Percentiles rank a stretch among this genome's conserved stretches.
These are phyloP conservation scores for Crepidotus variabilis DNA, from an alignment of 768 basidiomycete species.

Conservation along the genomic window DNA sequence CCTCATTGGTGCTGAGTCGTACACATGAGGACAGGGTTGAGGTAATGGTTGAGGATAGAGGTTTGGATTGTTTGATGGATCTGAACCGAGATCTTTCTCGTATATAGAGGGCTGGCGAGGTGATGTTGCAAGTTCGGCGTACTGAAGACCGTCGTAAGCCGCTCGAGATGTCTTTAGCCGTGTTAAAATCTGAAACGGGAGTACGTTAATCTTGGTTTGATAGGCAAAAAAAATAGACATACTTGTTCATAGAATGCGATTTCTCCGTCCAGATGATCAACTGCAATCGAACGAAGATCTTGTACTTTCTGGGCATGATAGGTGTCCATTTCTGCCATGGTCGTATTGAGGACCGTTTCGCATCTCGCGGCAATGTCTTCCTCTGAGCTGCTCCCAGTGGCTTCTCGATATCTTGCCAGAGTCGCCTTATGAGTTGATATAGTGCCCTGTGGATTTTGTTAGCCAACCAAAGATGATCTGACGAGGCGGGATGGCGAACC, in stretches of 20 bases:
- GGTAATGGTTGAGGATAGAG: conserved; percentile 45
- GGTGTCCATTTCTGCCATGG: conserved; percentile 84
- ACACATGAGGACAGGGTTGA: conserved; percentile 79
- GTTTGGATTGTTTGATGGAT: conserved; percentile 34
- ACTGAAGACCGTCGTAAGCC: conserved; percentile 46
- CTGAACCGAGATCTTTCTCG: conserved; percentile 56
- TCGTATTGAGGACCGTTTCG: conserved; percentile 85
- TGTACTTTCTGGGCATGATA: conserved; percentile 73
- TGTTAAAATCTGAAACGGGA: conserved; percentile 43
- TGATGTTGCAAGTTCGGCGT: conserved; percentile 41
- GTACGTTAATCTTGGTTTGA: neutral
- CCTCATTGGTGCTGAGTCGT: conserved; percentile 70
- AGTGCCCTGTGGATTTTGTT: conserved; percentile 41
- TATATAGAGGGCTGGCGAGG: conserved; percentile 69
- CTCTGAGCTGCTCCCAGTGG: conserved; percentile 34
- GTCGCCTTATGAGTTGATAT: conserved; percentile 76
- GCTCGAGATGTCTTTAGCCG: conserved; percentile 56
- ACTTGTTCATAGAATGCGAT: conserved; percentile 76
- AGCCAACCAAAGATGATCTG: neutral
- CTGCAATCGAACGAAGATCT: conserved; percentile 56
- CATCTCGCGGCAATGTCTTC: conserved; percentile 70
- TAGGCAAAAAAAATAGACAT: neutral
- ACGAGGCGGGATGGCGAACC: conserved; percentile 30
- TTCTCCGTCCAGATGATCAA: conserved; percentile 75
- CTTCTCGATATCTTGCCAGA: conserved; percentile 59